These are phyloP conservation scores for Plantago coronopus DNA, from an alignment of 305 asterid species.

Conservation along the genomic window DNA sequence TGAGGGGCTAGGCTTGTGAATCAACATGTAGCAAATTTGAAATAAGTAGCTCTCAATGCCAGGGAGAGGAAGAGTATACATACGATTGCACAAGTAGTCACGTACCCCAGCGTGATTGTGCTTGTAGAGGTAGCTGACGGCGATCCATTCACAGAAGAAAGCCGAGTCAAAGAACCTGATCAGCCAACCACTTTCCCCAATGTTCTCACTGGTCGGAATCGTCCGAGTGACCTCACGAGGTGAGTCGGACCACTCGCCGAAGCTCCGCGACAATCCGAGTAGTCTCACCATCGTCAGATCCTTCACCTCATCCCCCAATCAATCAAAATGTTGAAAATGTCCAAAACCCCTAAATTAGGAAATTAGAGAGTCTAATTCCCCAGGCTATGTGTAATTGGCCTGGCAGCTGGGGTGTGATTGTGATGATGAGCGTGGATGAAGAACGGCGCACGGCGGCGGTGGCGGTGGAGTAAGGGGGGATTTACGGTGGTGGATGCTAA, in stretches of 20 bases:
- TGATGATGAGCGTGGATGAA: too few species aligned
- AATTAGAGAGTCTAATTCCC: not conserved
- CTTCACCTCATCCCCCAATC: not conserved
- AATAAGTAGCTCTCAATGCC: constrained; percentile 87
- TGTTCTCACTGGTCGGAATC: constrained; percentile 70
- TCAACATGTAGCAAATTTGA: constrained; percentile 82
- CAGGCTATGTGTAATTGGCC: not conserved
- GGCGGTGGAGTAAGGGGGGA: constrained; percentile 24
- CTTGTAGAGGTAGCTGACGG: constrained; percentile 88
- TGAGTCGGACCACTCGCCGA: constrained; percentile 62
- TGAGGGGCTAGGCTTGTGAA: constrained; percentile 92
- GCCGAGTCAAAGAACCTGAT: constrained; percentile 83
- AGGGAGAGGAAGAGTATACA: constrained; percentile 79
- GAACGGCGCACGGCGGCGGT: constrained; percentile 2
- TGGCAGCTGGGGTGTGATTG: not conserved
- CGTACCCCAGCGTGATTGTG: constrained; percentile 89
- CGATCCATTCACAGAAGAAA: constrained; percentile 92
- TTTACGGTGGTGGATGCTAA: constrained; percentile 33
- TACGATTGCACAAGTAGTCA: constrained; percentile 82
- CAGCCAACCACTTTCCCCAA: constrained; percentile 87
- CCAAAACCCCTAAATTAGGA: not conserved
- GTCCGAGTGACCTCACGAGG: constrained; percentile 89
- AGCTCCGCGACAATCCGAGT: constrained; percentile 67
- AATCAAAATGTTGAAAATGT: not conserved
- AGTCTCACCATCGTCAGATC: constrained; percentile 62